Conservation (phyloP, 1,139 yeast genomes). For the Blastobotrys niveus region DNA sequence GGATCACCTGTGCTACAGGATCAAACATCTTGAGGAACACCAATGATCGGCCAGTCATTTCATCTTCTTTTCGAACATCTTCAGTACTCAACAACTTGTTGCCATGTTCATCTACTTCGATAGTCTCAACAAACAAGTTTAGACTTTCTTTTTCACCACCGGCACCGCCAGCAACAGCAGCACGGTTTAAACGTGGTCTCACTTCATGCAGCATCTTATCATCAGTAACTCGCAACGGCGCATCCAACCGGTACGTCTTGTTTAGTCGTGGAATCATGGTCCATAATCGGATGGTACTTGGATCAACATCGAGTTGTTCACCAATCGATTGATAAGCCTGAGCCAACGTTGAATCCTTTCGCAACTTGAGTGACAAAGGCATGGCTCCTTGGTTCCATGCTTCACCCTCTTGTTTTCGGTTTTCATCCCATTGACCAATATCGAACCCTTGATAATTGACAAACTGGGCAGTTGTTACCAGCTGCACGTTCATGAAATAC, state of each 20-base stretch:
- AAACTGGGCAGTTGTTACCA: conserved; percentile 51
- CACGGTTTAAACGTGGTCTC: conserved; percentile 28
- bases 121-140: conserved; percentile 40
- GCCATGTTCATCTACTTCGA: conserved; percentile 16
- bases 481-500: conserved; percentile 55
- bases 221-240: conserved; percentile 40
- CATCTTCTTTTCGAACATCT: neutral
- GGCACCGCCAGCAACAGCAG: too few relatives aligned
- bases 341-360: conserved; percentile 51
- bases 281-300: conserved; percentile 52
- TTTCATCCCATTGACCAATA: conserved; percentile 41
- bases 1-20: conserved; percentile 45
- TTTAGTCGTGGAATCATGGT: conserved; percentile 65
- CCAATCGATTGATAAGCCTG: conserved; percentile 51
- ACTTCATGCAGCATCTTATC: conserved; percentile 43
- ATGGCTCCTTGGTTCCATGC: conserved; percentile 37
- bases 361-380: conserved; percentile 49
- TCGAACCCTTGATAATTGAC: conserved; percentile 69
- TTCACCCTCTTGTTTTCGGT: conserved; percentile 11
- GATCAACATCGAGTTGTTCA: conserved; percentile 39
- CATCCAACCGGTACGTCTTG: conserved; percentile 63
- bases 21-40: conserved; percentile 72
- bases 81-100: neutral
- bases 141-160: neutral
- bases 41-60: conserved; percentile 29